Base-by-base conservation (phyloP, 176 grass and related monocot species). In the Echinochloa phyllopogon region DNA sequence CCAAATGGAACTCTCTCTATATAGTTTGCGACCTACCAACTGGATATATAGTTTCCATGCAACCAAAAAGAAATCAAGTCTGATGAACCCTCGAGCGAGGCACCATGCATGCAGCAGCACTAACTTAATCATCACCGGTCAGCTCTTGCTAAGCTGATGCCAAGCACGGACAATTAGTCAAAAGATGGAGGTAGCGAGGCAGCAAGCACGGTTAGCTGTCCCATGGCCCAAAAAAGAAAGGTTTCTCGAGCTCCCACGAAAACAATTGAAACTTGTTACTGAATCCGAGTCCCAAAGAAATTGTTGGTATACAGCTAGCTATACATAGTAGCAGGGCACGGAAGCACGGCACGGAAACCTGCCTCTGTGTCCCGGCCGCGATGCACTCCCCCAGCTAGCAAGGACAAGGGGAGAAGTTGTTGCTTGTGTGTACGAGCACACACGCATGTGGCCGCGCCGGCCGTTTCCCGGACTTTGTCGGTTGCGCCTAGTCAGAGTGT, bases 161-260 rank as follows among this genome's bases (percentile, higher is more conserved):
- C 80, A 61, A 21, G 44, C 77, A 66, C 60, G 18, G 24, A n/a
- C 43, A 44, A 72, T 72, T 59, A 43, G 65, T 69, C 65, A 57
- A 70, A 70, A 27, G 23, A 17, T 0, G 20, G 6, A 44, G 62
- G 3, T 33, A 50, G 49, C 6, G 18, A 33, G 29, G 29, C 16
- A 4, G 10, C 5, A 53, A 20, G 51, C 51, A 7, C 7, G 51
- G 48, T 50, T 45, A 24, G 29, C 52, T 25, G 63, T 10, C 29
- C 29, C 33, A 68, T 42, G 63, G 64, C 47, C 48, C 6, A 14
- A 25, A 44, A 52, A 61, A 60, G 5, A n/a, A 39, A 27, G 11
- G 18, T 2, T 55, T 55, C 0, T 56, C 18, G 50, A 17, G 21
- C 52, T 33, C 29, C 1, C 29, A 33, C 29, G 29, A 44, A 44